These are phyloP conservation scores for Lactarius pseudohatsudake DNA, from an alignment of 768 basidiomycete species.

Conservation along the genomic window DNA sequence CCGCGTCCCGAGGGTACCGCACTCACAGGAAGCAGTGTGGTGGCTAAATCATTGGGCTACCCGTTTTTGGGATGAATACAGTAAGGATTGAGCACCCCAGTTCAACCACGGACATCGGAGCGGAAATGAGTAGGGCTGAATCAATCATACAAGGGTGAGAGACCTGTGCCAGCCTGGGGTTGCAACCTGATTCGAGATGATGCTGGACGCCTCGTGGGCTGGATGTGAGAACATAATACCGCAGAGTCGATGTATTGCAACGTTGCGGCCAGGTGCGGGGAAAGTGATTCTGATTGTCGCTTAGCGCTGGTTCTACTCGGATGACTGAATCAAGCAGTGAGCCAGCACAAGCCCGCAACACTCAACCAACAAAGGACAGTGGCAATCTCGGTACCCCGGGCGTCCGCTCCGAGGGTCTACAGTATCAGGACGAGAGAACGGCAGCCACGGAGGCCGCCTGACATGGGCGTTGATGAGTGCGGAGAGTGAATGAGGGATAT, in stretches of 20 bases:
- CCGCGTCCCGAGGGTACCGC: background rate
- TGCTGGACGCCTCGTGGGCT: background rate
- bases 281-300: background rate
- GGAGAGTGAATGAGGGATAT: background rate
- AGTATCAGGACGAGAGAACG: background rate
- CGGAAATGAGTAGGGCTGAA: background rate
- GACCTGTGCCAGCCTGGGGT: background rate
- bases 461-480: background rate
- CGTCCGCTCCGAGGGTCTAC: background rate
- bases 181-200: background rate
- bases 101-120: background rate
- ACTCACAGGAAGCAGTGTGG: background rate
- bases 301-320: background rate
- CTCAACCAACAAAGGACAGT: background rate
- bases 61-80: background rate
- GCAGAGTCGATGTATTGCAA: background rate
- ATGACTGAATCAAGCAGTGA: background rate
- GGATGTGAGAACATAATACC: background rate
- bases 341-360: background rate
- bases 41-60: background rate
- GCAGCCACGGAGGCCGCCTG: background rate
- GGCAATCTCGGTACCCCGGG: background rate
- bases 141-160: background rate
- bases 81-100: background rate
- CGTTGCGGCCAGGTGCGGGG: background rate